A percentile compares a stretch with the other conserved stretches of the same genome.
Evolutionary conservation across 2,329 filamentous ascomycete species (phyloP).

Genomic region (Simplicillium sp.): DNA sequence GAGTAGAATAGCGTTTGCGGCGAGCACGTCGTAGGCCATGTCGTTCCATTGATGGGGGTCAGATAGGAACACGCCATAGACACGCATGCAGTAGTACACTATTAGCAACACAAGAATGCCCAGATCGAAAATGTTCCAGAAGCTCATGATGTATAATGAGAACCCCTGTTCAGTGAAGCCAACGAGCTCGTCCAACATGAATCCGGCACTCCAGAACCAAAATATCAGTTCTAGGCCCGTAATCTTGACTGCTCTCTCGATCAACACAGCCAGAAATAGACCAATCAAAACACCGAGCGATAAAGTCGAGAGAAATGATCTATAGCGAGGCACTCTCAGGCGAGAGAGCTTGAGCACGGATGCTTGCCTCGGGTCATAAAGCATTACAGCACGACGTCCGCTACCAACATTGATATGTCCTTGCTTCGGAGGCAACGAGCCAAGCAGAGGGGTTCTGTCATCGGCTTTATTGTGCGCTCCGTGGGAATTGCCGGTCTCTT

Average conservation of each 20-base stretch:
- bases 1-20: conserved; percentile 79
- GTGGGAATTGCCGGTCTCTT: conserved; percentile 18
- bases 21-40: conserved; percentile 89
- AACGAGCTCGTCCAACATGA: conserved; percentile 93
- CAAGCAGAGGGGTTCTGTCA: conserved; percentile 42
- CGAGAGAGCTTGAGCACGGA: conserved; percentile 88
- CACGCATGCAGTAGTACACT: conserved; percentile 79
- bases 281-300: conserved; percentile 79
- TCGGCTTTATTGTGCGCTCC: conserved; percentile 24
- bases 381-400: conserved; percentile 63
- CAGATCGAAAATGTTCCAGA: conserved; percentile 94
- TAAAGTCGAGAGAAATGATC: conserved; percentile 80
- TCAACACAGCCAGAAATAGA: conserved; percentile 75
- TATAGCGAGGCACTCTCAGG: conserved; percentile 81
- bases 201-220: conserved; percentile 96
- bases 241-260: conserved; percentile 67
- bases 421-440: conserved; percentile 21
- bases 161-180: conserved; percentile 97
- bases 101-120: conserved; percentile 81
- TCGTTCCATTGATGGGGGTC: conserved; percentile 67
- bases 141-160: conserved; percentile 92
- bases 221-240: conserved; percentile 80
- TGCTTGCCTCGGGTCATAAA: conserved; percentile 86
- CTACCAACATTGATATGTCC: conserved; percentile 24
- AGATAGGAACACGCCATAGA: conserved; percentile 78